Evolutionary conservation across 768 basidiomycete species (phyloP).

Genomic region (Lactifluus piperatus): DNA sequence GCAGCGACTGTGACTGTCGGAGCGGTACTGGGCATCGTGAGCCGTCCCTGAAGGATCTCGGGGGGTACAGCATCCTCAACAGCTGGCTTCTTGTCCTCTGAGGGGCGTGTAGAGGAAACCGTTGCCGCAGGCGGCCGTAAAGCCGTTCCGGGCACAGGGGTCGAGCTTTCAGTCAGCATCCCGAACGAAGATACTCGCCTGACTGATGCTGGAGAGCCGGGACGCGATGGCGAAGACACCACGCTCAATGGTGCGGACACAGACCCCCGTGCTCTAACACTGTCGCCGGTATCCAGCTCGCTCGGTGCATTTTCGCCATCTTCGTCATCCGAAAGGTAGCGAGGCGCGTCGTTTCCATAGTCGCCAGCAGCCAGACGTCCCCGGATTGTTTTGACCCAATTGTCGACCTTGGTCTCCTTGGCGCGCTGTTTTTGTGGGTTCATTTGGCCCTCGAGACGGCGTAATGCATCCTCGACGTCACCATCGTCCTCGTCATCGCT

Average conservation of each 20-base stretch:
- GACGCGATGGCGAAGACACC: conserved; percentile 11
- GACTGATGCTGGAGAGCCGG: conserved; percentile 14
- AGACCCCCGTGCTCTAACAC: neutral
- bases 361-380: conserved; percentile 57
- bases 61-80: conserved; percentile 55
- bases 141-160: neutral
- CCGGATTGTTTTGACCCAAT: conserved; percentile 69
- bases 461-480: conserved; percentile 75
- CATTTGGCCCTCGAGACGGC: conserved; percentile 78
- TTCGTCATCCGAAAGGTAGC: conserved; percentile 41
- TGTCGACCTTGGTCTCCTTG: conserved; percentile 69
- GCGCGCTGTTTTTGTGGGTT: conserved; percentile 62
- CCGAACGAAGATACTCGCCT: conserved; percentile 12
- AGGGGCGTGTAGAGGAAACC: conserved; percentile 14
- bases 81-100: conserved; percentile 39
- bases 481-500: conserved; percentile 69
- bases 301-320: conserved; percentile 32
- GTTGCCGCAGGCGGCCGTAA: neutral
- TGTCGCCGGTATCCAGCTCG: neutral
- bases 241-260: neutral
- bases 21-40: conserved; percentile 29
- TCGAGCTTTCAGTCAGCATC: conserved; percentile 8
- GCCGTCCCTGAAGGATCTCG: conserved; percentile 56
- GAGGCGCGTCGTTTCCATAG: conserved; percentile 52
- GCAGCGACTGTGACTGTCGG: conserved; percentile 18